Base-by-base conservation (phyloP, 2,329 filamentous ascomycete genomes). In the Colletotrichum somersetense region DNA sequence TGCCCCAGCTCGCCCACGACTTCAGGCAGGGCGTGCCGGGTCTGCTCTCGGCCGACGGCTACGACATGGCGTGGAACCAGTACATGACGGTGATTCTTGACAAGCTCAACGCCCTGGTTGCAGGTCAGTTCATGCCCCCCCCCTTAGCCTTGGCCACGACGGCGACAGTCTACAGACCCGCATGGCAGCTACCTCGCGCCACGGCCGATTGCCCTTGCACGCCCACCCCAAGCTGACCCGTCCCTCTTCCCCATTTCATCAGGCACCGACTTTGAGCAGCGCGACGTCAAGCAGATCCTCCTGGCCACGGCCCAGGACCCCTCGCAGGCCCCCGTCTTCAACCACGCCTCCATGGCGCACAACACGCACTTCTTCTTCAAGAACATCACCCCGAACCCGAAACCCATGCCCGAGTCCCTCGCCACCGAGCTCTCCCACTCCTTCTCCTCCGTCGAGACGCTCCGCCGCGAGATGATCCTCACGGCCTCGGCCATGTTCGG, bases 321-420 rank as follows among this genome's bases (percentile, higher is more conserved):
- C 56, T 87, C 87, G 76, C 87, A 89, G 74, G 96, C 96, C 53
- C 87, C 91, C 77, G 86, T 92, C 80, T 99, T 99, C 91, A 99
- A 98, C 89, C 90, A 97, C 81, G 96, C 96, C 81, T 97, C 94
- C 77, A 97, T 97, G 93, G 93, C 94, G 67, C 92, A 93, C 88
- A 98, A 98, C 89, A 98, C 91, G 81, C 85, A 91, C 80, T 92
- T 94, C 86, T 96, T 94, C 89, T 95, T 96, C 88, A 81, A 89
- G 76, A 83, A 86, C 78, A 80, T 85, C 74, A 77, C 80, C 66
- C 82, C 83, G 67, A 65, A 74, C 80, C 87, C 79, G 67, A 84
- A 81, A 59, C 77, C 82, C 75, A 92, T 93, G 75, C 89, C 89
- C 71, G 79, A 83, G 1, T 75, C 79, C 55, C 88, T 97, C 73